These are phyloP conservation scores for Microbotryomycetes sp. DNA, from an alignment of 1,284 basidiomycete genomes.

Conservation along the genomic window DNA sequence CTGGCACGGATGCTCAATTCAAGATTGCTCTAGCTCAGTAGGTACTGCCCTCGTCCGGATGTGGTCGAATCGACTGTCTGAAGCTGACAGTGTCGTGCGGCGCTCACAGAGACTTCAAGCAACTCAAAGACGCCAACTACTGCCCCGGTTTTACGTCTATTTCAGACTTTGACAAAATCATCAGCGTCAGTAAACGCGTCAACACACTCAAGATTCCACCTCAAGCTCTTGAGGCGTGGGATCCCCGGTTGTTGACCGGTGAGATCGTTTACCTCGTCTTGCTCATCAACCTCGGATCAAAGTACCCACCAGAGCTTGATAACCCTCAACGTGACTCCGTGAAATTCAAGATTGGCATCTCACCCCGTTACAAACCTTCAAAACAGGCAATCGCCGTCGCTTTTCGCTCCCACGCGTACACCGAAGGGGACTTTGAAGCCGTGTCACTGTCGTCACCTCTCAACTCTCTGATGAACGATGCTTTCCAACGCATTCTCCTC, in stretches of 20 bases:
- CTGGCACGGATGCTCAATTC: constrained; percentile 1
- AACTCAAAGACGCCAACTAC: constrained; percentile 25
- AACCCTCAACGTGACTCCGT: constrained; percentile 18
- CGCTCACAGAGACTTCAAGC: constrained; percentile 26
- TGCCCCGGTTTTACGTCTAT: constrained; percentile 29
- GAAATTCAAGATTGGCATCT: constrained; percentile 29
- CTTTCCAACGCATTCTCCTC: constrained; percentile 24
- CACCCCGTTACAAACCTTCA: constrained; percentile 29
- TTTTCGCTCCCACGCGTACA: constrained; percentile 23
- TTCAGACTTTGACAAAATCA: constrained; percentile 32
- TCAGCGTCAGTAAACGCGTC: constrained; percentile 30
- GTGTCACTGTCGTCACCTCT: constrained; percentile 31
- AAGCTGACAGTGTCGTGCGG: background rate
- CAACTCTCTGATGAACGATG: constrained; percentile 25
- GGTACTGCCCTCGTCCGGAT: background rate
- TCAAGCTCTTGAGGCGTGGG: constrained; percentile 33
- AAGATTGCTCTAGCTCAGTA: constrained; percentile 16
- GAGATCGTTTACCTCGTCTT: constrained; percentile 32
- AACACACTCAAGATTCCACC: constrained; percentile 24
- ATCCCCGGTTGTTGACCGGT: constrained; percentile 28
- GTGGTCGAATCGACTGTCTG: no score
- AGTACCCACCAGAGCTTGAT: constrained; percentile 30
- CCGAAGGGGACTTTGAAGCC: constrained; percentile 31
- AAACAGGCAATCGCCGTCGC: constrained; percentile 21
- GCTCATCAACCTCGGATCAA: constrained; percentile 20